Conservation (phyloP, 371 early-diverging fungal species). For the Syncephalastrum sp. region DNA sequence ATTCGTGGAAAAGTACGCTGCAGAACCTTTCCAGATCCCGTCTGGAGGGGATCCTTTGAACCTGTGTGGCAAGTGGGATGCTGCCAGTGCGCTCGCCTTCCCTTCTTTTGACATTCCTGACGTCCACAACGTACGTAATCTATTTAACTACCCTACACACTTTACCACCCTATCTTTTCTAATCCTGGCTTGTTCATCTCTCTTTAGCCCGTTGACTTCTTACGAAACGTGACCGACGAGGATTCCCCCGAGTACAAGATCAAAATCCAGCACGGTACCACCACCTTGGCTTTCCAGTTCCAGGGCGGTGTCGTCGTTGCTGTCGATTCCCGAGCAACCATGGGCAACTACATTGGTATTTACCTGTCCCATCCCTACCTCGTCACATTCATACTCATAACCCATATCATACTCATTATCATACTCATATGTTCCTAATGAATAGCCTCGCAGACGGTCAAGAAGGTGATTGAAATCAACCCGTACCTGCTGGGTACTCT, state of each 20-base stretch:
- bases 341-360: constrained; percentile 97
- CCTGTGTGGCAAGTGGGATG: constrained; percentile 57
- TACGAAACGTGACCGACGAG: constrained; percentile 62
- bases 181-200: too few species aligned
- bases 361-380: too few species aligned
- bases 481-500: constrained; percentile 99
- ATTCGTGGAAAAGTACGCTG: constrained; percentile 56
- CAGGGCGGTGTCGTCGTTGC: constrained; percentile 98
- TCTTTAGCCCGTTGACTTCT: constrained; percentile 63
- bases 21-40: constrained; percentile 41
- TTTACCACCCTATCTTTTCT: background rate
- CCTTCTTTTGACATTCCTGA: constrained; percentile 76
- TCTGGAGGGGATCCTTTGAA: constrained; percentile 28
- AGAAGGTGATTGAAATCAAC: constrained; percentile 99
- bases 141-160: background rate
- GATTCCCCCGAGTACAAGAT: constrained; percentile 65
- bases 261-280: constrained; percentile 98
- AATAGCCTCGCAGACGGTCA: constrained; percentile 95
- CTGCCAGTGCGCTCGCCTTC: constrained; percentile 64
- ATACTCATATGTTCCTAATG: background rate
- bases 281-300: constrained; percentile 99
- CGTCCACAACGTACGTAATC: constrained; percentile 62
- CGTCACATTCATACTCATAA: too few species aligned
- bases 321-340: constrained; percentile 99
- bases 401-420: background rate